Base-by-base conservation (phyloP, 2,329 filamentous ascomycete genomes). In the Colletotrichum camelliae region DNA sequence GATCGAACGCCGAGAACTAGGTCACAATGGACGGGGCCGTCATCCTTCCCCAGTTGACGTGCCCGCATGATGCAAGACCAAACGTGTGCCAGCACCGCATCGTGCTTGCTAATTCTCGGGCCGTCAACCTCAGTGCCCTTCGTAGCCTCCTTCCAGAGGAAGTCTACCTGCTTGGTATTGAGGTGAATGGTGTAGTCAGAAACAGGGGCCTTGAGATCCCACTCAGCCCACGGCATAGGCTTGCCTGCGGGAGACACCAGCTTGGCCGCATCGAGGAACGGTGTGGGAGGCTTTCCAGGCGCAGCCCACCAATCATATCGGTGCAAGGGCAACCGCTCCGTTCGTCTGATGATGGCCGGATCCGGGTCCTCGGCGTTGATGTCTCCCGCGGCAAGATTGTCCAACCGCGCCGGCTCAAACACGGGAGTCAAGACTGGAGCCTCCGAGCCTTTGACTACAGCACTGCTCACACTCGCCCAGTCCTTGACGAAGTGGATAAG, bases 81-180 rank as follows among this genome's bases (percentile, higher is more conserved):
- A 33, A 89, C 76, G 75, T 89, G 86, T 1, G 87, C 87, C 5
- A 89, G 78, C 2, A 88, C 77, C 0, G 86, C 84, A 67, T 89
- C 88, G 18, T 86, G 85, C 39, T 85, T 85, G 87, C 31, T 88
- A 79, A 16, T 76, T 58, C 9, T 75, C 24, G 15, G 70, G 65
- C 57, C 65, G 8, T 74, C 75, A 33, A 70, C 80, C 60, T 31
- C 60, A 57, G 21, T 57, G 9, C 52, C 52, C 21, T 21, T 57
- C n/a, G 27, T 71, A 1, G 77, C 76, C 2, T 72, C 55, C n/a
- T 74, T 61, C 74, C 83, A 86, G 62, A 88, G 83, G 1, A 65
- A 61, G 15, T 81, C 76, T 1, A 88, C 77, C 64, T 87, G 81
- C 0, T 76, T 71, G 3, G 77, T 77, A 1, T 81, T 81, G 77